Evolutionary conservation across 805 yeast species (phyloP), one percentile per base, ranked within the genome.

Genomic region (Monosporozyma aquatica): DNA sequence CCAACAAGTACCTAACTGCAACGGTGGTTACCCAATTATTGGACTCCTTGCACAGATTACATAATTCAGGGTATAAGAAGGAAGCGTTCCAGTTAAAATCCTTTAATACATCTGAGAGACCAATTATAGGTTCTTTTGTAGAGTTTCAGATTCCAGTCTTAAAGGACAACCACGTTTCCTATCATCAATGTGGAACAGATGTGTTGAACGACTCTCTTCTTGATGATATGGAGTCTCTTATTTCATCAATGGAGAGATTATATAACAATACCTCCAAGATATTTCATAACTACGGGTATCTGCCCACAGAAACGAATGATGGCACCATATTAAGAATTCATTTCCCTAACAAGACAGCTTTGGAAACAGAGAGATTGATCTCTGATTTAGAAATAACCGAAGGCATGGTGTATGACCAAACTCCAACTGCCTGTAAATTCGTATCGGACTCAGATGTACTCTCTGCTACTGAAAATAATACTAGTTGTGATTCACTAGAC

Each of bases 341-440:
- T 56, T 84, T 86, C 64, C 87, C 90, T 26, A 83, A 82, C 56
- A 71, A 82, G 45, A 86, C 82, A 46, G 61, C 70, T 6, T 65
- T 58, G 5, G 76, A 76, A 49, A 74, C 83, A 51, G 81, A 79
- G 51, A 46, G 48, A 17, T 60, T 83, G 45, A 61, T 82, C 45
- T 55, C 68, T 30, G 92, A 82, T 35, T 67, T 75, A 46, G 82
- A 75, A 20, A 74, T 83, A 6, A 57, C 72, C 2, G 68, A 72
- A 9, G 89, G 87, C 2, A 61, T 70, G 20, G 76, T 82, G 15
- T 59, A 62, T 48, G 24, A 21, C 13, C 18, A 13, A 26, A 11
- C 21, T 32, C 35, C n/a, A 32, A 10, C 7, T 17, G 18, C 35
- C n/a, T n/a, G n/a, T n/a, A n/a, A n/a, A n/a, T n/a, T n/a, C n/a